Evolutionary conservation across 257 asterid genomes (phyloP).

Genomic region (Nicotiana obtusifolia): DNA sequence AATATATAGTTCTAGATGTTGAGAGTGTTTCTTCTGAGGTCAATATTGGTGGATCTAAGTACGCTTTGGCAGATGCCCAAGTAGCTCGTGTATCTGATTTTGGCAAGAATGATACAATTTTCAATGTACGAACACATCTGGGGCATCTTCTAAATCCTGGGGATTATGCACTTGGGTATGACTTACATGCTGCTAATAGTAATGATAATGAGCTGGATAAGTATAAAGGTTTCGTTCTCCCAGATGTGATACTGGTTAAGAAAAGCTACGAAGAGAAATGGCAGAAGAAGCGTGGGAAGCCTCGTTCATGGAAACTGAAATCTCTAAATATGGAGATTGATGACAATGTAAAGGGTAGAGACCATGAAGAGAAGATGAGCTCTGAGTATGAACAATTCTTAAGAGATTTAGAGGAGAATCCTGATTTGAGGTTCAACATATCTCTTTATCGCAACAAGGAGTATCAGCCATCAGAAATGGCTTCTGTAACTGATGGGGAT

Average conservation of each 20-base stretch:
- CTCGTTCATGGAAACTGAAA: conserved; percentile 38
- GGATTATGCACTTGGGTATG: conserved; percentile 55
- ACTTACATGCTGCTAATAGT: conserved; percentile 35
- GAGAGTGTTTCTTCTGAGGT: conserved; percentile 38
- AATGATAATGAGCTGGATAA: conserved; percentile 46
- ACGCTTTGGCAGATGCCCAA: conserved; percentile 42
- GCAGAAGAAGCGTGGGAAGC: conserved; percentile 29
- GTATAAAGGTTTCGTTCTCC: conserved; percentile 19
- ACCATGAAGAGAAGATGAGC: conserved; percentile 34
- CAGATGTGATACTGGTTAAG: conserved; percentile 32
- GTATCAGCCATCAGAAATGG: conserved; percentile 49
- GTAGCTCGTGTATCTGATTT: conserved; percentile 53
- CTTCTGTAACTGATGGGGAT: conserved; percentile 21
- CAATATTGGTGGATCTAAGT: conserved; percentile 34
- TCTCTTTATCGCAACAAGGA: conserved; percentile 41
- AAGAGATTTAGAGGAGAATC: conserved; percentile 41
- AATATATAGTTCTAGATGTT: conserved; percentile 28
- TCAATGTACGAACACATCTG: conserved; percentile 43
- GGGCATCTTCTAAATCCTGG: conserved; percentile 52
- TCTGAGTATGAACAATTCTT: conserved; percentile 47
- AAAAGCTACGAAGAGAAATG: conserved; percentile 20
- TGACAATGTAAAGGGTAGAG: conserved; percentile 23
- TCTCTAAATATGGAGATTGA: conserved; percentile 47
- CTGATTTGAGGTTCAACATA: conserved; percentile 27
- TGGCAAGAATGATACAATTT: conserved; percentile 28